Conservation (phyloP, 2,329 filamentous ascomycete species). For the Gremmenia infestans region DNA sequence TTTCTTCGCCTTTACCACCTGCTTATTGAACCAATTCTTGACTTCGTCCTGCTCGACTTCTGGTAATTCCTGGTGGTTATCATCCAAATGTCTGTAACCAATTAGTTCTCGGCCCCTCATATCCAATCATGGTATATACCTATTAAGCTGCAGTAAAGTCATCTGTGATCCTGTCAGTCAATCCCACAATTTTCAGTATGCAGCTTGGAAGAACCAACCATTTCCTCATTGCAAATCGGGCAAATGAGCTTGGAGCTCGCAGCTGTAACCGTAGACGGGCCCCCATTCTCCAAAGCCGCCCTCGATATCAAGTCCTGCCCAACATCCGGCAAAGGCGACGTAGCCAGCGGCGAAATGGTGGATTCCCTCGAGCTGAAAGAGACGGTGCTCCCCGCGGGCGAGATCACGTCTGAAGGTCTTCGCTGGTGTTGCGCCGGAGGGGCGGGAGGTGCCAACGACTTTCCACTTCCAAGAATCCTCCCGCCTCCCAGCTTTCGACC, state of each 20-base stretch:
- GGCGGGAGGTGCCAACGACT: constrained; percentile 66
- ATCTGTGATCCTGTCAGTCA: constrained; percentile 50
- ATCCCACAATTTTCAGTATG: neutral
- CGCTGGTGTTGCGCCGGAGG: constrained; percentile 36
- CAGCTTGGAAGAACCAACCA: constrained; percentile 52
- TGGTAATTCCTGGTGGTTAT: constrained; percentile 67
- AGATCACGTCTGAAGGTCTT: constrained; percentile 38
- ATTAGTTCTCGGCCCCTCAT: constrained; percentile 28
- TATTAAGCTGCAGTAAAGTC: constrained; percentile 87
- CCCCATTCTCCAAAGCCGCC: constrained; percentile 64
- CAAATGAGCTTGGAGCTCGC: constrained; percentile 71
- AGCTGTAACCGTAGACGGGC: constrained; percentile 44
- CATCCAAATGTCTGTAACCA: constrained; percentile 60
- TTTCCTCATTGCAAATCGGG: constrained; percentile 97
- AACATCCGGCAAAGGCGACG: constrained; percentile 64
- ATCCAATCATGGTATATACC: constrained; percentile 39
- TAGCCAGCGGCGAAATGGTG: constrained; percentile 43
- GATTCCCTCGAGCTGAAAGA: constrained; percentile 75
- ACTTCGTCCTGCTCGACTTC: constrained; percentile 70
- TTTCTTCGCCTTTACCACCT: constrained; percentile 69
- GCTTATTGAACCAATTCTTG: constrained; percentile 72
- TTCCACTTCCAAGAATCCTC: constrained; percentile 82
- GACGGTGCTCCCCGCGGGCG: constrained; percentile 64
- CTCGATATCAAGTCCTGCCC: constrained; percentile 76
- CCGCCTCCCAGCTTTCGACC: constrained; percentile 86